Conservation (phyloP, 176 grass and related monocot genomes). For the Themeda triandra region DNA sequence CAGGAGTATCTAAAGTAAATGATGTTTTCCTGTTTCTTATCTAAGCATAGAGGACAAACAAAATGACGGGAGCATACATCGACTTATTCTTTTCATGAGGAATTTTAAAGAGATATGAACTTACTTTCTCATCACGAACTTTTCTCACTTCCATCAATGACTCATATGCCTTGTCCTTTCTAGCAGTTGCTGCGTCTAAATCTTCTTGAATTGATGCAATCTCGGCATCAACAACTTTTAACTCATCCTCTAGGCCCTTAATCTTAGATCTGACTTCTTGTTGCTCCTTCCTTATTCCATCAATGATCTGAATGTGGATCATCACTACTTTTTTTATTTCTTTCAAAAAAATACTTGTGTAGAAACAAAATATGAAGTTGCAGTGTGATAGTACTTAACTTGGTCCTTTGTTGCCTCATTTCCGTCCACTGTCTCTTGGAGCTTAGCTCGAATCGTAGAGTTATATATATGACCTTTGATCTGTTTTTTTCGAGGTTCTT, state of each 20-base stretch:
- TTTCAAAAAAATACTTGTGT: too few species aligned
- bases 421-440: too few species aligned
- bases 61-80: not conserved
- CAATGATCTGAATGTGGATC: too few species aligned
- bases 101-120: constrained; percentile 6
- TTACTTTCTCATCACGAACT: constrained; percentile 38
- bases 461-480: too few species aligned
- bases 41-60: not conserved
- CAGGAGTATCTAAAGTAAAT: too few species aligned
- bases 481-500: too few species aligned
- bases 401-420: too few species aligned
- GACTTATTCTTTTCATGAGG: not conserved
- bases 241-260: constrained; percentile 53
- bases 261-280: constrained; percentile 3
- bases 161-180: constrained; percentile 59
- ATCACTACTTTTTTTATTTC: too few species aligned
- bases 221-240: constrained; percentile 38
- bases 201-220: constrained; percentile 49
- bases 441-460: too few species aligned
- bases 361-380: too few species aligned
- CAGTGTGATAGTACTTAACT: too few species aligned
- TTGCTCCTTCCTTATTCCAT: too few species aligned
- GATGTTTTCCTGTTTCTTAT: not conserved
- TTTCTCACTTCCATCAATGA: constrained; percentile 40
- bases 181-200: constrained; percentile 34